Evolutionary conservation across 805 yeast genomes (phyloP).

Genomic region (Starmerella stigmatis): DNA sequence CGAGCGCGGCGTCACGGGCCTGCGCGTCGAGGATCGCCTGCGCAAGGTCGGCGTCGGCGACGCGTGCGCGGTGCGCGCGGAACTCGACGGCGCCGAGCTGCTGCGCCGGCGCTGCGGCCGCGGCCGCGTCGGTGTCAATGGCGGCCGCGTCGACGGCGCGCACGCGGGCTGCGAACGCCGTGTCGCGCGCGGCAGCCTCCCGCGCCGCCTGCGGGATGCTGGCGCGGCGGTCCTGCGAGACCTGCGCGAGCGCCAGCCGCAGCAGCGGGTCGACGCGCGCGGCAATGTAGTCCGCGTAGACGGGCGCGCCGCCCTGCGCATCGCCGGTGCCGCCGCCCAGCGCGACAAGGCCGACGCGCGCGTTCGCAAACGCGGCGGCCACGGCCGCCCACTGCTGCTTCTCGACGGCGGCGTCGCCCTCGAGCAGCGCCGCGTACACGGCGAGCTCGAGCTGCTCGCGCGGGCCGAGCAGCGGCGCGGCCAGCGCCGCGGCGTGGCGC

Average conservation of each 20-base stretch:
- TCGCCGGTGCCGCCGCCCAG: conserved; percentile 29
- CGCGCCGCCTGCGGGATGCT: conserved; percentile 37
- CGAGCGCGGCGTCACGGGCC: conserved; percentile 21
- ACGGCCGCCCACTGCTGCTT: conserved; percentile 49
- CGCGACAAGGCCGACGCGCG: conserved; percentile 51
- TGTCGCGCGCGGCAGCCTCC: conserved; percentile 38
- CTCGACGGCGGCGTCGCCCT: conserved; percentile 43
- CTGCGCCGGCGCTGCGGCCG: neutral
- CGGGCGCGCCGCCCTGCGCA: conserved; percentile 32
- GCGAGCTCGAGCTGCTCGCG: conserved; percentile 21
- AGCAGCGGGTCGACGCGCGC: conserved; percentile 58
- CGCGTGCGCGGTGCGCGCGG: conserved; percentile 51
- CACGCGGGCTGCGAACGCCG: conserved; percentile 32
- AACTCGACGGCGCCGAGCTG: conserved; percentile 37
- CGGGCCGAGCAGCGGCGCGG: conserved; percentile 16
- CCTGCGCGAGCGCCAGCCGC: conserved; percentile 42
- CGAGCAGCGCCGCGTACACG: conserved; percentile 36
- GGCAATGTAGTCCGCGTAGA: conserved; percentile 48
- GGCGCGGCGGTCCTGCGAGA: conserved; percentile 24
- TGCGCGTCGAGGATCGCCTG: conserved; percentile 30
- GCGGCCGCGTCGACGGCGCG: conserved; percentile 34
- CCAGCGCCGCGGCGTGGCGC: conserved; percentile 31
- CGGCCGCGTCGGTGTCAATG: neutral
- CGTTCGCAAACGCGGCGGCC: conserved; percentile 44
- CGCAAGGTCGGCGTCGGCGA: conserved; percentile 65